Conservation (phyloP, 805 yeast species). For the Yarrowia alimentaria region DNA sequence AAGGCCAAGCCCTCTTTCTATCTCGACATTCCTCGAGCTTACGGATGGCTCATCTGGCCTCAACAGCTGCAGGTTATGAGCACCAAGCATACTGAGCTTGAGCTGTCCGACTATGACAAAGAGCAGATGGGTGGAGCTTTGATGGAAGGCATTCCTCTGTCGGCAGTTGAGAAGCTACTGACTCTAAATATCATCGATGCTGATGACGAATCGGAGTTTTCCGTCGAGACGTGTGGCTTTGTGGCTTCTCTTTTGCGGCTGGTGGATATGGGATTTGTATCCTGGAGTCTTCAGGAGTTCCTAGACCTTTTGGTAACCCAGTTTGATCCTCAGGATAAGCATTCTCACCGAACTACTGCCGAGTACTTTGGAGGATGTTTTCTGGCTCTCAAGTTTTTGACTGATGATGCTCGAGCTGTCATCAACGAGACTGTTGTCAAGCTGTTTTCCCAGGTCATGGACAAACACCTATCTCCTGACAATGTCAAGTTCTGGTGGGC, state of each 20-base stretch:
- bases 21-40: not conserved
- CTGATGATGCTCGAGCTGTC: conserved; percentile 25
- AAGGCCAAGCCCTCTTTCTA: too few relatives aligned
- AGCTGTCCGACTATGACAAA: not conserved
- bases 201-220: conserved; percentile 16
- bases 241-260: conserved; percentile 52
- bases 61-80: conserved; percentile 1
- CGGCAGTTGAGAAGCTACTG: not conserved
- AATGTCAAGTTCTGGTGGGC: conserved; percentile 71
- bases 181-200: not conserved
- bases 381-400: conserved; percentile 37
- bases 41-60: conserved; percentile 6
- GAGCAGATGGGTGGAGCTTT: not conserved
- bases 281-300: conserved; percentile 52
- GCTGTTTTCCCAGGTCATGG: conserved; percentile 43
- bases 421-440: conserved; percentile 44
- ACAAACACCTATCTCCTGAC: conserved; percentile 68
- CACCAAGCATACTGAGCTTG: not conserved
- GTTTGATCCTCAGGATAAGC: conserved; percentile 66
- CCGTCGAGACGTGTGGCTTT: conserved; percentile 36
- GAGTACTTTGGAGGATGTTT: conserved; percentile 70
- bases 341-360: conserved; percentile 69
- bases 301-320: conserved; percentile 49
- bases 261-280: conserved; percentile 46
- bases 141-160: not conserved